Evolutionary conservation across 2,329 filamentous ascomycete species (phyloP), one percentile per base, ranked within the genome.

Genomic region (Huntiella savannae): DNA sequence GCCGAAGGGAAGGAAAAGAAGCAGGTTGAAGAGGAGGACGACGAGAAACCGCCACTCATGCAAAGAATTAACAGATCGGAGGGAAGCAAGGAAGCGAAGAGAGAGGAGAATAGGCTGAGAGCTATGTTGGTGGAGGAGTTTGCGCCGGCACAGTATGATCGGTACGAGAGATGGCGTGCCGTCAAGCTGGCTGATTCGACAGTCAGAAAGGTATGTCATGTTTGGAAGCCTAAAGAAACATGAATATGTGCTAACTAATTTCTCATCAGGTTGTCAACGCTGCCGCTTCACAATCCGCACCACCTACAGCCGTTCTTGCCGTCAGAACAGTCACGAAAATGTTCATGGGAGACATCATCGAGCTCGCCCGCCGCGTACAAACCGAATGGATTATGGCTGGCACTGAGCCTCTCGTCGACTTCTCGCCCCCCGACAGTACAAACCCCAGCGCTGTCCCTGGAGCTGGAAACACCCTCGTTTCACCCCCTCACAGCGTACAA

Each of bases 221-320:
- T 32, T 13, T 13, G 22, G 15, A 35, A 4, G n/a, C 7, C 12
- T 15, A 0, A 12, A 11, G 51, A 51, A 52, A 37, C 22, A 13
- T 13, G 3, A 17, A 35, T 3, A 32, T n/a, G 5, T 35, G 33
- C n/a, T n/a, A 17, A 15, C 34, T 13, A 40, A 11, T 6, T 19
- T 12, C 13, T 32, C 10, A 15, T n/a, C 0, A 78, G 70, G 73
- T 87, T 50, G 78, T 85, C 57, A 88, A 87, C 56, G 79, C 82
- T 49, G 84, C 82, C 1, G 77, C 86, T 6, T 84, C 79, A 0
- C 82, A 87, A 58, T 85, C 79, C 1, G 82, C 84, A 0, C 79
- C 80, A 0, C 68, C 73, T 15, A 79, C 74, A 54, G 79, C 86
- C 43, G 77, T 82, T 51, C 75, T 80, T 16, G 78, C 79, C n/a